Base-by-base conservation (phyloP, 768 basidiomycete genomes). In the Trichaptum fuscoviolaceum region DNA sequence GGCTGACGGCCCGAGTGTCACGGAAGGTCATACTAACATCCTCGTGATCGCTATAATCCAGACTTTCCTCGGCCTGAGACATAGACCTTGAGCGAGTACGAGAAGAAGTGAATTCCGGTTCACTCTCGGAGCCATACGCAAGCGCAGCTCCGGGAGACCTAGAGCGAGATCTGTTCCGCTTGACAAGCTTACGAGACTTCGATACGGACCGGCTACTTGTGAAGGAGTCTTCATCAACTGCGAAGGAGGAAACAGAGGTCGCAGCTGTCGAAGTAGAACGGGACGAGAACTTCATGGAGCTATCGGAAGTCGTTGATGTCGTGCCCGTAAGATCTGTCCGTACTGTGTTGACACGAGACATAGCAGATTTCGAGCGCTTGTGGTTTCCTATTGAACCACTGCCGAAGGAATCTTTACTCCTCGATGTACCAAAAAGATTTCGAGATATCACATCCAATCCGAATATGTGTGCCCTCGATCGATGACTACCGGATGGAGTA, bases 391-490 rank as follows among this genome's bases (percentile, higher is more conserved):
- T 85, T 0, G 89, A 88, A 5, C 86, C 87, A 34, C 87, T 84
- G 73, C 95, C 93, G 65, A 93, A 81, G 69, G 95, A 93, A 35
- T 84, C 85, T 78, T 88, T 87, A 36, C 67, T 70, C 17, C 72
- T 70, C 9, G 86, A 79, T 12, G 85, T 85, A 9, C 88, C 91
- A 77, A 97, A 96, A 30, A 98, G 82, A 75, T 94, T 95, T 58
- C 93, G 86, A 23, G 93, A 95, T 70, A 98, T 90, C 23, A 87
- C 90, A 72, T 98, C 95, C 64, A 98, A 82, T 35, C 92, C 88
- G 73, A 96, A 94, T 63, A 94, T 92, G n/a, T 90, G 87, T 1
- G 88, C 91, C 68, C 85, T 81, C 20, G 85, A 82, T 52, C 91
- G 88, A n/a, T 88, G 85, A 60, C 82, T 85, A 0, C 87, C 84